Evolutionary conservation across 2,329 filamentous ascomycete species (phyloP).

Genomic region (Penicillium vulpinum): DNA sequence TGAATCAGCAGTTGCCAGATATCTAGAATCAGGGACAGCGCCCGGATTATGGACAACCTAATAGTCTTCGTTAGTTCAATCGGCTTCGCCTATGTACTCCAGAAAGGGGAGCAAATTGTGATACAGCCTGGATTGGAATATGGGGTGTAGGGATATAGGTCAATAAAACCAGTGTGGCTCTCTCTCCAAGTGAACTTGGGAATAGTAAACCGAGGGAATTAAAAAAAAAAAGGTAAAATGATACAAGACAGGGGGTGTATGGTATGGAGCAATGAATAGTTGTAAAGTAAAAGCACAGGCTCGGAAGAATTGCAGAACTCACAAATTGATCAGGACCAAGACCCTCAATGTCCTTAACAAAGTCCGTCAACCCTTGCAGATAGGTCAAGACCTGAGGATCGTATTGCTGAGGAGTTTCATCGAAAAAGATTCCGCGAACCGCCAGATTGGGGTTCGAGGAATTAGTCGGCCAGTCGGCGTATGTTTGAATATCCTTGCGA

Average conservation of each 20-base stretch:
- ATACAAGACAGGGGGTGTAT: slow-evolving; percentile 5
- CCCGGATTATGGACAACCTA: slow-evolving; percentile 51
- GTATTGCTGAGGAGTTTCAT: slow-evolving; percentile 48
- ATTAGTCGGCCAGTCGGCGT: slow-evolving; percentile 46
- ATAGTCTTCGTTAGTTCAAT: slow-evolving; percentile 12
- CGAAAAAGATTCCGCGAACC: slow-evolving; percentile 52
- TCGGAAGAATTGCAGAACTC: slow-evolving; percentile 23
- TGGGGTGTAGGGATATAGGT: neutral
- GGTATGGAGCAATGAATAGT: neutral
- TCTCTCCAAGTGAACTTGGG: neutral
- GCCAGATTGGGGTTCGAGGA: slow-evolving; percentile 40
- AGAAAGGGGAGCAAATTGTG: slow-evolving; percentile 1
- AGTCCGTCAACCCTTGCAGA: slow-evolving; percentile 34
- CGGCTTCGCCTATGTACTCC: slow-evolving; percentile 7
- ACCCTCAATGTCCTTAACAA: slow-evolving; percentile 33
- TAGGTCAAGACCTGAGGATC: slow-evolving; percentile 33
- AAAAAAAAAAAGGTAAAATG: slow-evolving; percentile 1
- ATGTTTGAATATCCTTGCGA: slow-evolving; percentile 47
- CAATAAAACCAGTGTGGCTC: neutral
- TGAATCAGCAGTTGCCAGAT: slow-evolving; percentile 45
- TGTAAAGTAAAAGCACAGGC: neutral
- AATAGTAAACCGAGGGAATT: neutral
- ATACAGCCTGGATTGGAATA: neutral
- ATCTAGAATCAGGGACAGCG: slow-evolving; percentile 43
- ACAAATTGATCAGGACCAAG: slow-evolving; percentile 42